These are phyloP conservation scores for Hemileccinum rubropunctum DNA, from an alignment of 768 basidiomycete species.

Conservation along the genomic window DNA sequence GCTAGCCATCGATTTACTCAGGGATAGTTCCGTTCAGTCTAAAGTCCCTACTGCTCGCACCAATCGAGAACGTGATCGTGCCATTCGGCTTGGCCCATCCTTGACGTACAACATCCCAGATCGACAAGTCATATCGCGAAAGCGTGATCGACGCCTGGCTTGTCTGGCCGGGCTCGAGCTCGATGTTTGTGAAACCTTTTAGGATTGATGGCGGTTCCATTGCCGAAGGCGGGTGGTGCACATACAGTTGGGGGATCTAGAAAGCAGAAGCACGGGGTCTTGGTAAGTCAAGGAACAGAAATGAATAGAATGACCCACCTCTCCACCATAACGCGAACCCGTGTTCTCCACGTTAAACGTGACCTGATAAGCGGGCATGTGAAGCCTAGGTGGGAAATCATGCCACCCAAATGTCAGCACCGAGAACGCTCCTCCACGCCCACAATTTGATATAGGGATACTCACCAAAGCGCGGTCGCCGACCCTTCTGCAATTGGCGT, in stretches of 20 bases:
- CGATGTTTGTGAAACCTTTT: conserved; percentile 65
- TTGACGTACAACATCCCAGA: conserved; percentile 75
- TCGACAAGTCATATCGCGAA: conserved; percentile 66
- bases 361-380: conserved; percentile 60
- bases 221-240: conserved; percentile 61
- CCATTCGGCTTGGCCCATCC: conserved; percentile 74
- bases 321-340: conserved; percentile 60
- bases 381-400: conserved; percentile 43
- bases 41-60: conserved; percentile 65
- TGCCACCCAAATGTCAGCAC: not conserved
- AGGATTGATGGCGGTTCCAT: conserved; percentile 71
- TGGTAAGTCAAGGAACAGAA: no score
- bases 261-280: not conserved
- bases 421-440: no score
- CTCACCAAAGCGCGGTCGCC: conserved; percentile 57
- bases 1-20: no score
- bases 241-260: conserved; percentile 73
- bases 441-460: no score
- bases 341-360: conserved; percentile 66
- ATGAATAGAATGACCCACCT: conserved; percentile 39
- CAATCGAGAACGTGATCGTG: conserved; percentile 58
- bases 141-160: conserved; percentile 51
- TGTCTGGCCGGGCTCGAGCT: conserved; percentile 46
- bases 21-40: conserved; percentile 44
- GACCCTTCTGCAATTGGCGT: conserved; percentile 56